These are phyloP conservation scores for Stagonosporopsis chrysanthemi DNA, from an alignment of 2,329 filamentous ascomycete genomes.

Conservation along the genomic window DNA sequence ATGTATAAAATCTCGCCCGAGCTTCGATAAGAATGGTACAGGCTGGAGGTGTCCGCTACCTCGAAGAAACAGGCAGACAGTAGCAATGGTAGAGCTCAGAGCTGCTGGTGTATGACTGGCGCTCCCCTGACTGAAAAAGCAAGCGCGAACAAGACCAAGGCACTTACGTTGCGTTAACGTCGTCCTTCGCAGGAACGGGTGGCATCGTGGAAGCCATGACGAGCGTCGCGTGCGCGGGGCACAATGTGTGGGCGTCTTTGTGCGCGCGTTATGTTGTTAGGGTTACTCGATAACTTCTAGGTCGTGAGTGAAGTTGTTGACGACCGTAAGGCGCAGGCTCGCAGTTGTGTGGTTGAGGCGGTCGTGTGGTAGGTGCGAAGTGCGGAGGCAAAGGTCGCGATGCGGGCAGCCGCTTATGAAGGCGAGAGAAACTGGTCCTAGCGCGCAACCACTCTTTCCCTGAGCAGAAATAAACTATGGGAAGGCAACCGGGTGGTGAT, in stretches of 20 bases:
- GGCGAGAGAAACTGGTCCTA: slow-evolving; percentile 1
- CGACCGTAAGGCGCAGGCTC: neutral
- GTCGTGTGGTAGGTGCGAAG: slow-evolving; percentile 12
- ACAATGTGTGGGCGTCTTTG: slow-evolving; percentile 37
- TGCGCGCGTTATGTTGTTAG: slow-evolving; percentile 25
- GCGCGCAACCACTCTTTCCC: slow-evolving; percentile 10
- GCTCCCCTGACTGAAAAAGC: neutral
- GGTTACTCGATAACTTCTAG: neutral
- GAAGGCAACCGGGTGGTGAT: slow-evolving; percentile 14
- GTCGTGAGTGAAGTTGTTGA: neutral
- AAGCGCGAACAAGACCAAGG: neutral
- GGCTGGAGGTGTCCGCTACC: neutral
- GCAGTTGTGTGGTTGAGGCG: slow-evolving; percentile 10
- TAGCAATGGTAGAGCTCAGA: neutral
- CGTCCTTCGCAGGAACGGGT: slow-evolving; percentile 62
- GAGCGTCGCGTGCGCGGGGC: slow-evolving; percentile 24
- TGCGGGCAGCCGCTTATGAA: slow-evolving; percentile 12
- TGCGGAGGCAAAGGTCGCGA: slow-evolving; percentile 17
- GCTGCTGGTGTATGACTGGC: neutral
- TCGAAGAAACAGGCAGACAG: neutral
- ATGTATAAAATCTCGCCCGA: neutral
- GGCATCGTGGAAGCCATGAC: slow-evolving; percentile 49
- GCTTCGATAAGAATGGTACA: neutral
- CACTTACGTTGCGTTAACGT: slow-evolving; percentile 68
- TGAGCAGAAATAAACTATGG: neutral